Base-by-base conservation (phyloP, 768 basidiomycete species). In the Tulasnella sp. region DNA sequence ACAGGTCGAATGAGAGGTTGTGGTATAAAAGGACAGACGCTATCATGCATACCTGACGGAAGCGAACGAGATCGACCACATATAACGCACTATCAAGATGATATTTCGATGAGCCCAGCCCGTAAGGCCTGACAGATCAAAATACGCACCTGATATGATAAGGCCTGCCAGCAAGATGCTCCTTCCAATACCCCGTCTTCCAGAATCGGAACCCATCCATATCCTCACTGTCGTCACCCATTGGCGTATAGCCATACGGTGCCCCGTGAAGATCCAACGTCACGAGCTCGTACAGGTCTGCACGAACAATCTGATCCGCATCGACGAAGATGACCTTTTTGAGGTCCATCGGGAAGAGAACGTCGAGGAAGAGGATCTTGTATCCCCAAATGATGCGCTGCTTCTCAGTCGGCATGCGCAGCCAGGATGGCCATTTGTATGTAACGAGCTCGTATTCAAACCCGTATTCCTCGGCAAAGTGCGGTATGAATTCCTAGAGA, bases 321-420 rank as follows among this genome's bases (percentile, higher is more conserved):
- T 98, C 96, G 49, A 99, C 94, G 66, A 99, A 98, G 63, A 99
- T 93, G 61, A 99, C 94, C 68, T 96, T 96, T 73, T 97, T 93
- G 58, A 99, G 79, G 69, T 94, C 89, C 84, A 98, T 92, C 1
- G 96, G 96, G 79, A 99, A 99, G 6, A 98, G 78, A 14, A 98
- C 93, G 64, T 99, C 96, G 14, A 99, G 80, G 78, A 99, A 99
- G 40, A 99, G 82, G 61, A 99, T 99, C 72, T 99, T 98, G 76
- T 98, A 99, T 0, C 89, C 94, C 96, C 96, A 98, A 63, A 99
- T 99, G 56, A 94, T 84, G 8, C 96, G 79, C 69, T 99, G 96
- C 69, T 99, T 99, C 72, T 99, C 96, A 58, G 84, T 91, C 67
- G 98, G 96, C 12, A 80, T 80, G n/a, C 91, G 84, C 3, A 99